A percentile compares a stretch with the other conserved stretches of the same genome.
Conservation (phyloP, 495 filamentous ascomycete species). For the Haplographium delicatum region DNA sequence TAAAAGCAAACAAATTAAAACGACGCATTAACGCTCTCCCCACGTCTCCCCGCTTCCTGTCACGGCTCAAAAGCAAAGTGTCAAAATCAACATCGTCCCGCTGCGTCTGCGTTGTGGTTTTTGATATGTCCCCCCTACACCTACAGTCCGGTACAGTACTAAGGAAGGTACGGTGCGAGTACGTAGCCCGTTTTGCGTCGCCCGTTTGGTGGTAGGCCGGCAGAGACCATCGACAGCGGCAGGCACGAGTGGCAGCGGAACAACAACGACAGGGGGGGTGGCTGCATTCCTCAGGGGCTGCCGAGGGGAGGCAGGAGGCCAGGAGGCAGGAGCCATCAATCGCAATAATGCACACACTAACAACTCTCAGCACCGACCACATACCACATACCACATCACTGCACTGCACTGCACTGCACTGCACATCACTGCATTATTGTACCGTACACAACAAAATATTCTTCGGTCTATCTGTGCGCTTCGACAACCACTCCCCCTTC, state of each 20-base stretch:
- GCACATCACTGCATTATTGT: too few species aligned
- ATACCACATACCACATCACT: background rate
- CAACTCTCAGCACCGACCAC: background rate
- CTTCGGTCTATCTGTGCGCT: slow-evolving; percentile 2
- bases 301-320: background rate
- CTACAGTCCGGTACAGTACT: too few species aligned
- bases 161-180: too few species aligned
- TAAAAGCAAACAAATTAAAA: too few species aligned
- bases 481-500: background rate
- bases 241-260: background rate
- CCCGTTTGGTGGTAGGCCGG: too few species aligned
- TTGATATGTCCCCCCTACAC: too few species aligned
- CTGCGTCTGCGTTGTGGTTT: background rate
- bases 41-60: too few species aligned
- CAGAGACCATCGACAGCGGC: background rate
- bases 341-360: background rate
- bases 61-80: background rate
- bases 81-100: too few species aligned
- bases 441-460: too few species aligned
- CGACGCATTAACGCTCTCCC: too few species aligned
- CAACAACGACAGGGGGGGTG: background rate
- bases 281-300: slow-evolving; percentile 7
- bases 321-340: background rate
- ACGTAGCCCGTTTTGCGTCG: too few species aligned
- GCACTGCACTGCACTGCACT: background rate